Evolutionary conservation across 352 stramenopile species (phyloP).

Genomic region (Globisporangium iwayamae): DNA sequence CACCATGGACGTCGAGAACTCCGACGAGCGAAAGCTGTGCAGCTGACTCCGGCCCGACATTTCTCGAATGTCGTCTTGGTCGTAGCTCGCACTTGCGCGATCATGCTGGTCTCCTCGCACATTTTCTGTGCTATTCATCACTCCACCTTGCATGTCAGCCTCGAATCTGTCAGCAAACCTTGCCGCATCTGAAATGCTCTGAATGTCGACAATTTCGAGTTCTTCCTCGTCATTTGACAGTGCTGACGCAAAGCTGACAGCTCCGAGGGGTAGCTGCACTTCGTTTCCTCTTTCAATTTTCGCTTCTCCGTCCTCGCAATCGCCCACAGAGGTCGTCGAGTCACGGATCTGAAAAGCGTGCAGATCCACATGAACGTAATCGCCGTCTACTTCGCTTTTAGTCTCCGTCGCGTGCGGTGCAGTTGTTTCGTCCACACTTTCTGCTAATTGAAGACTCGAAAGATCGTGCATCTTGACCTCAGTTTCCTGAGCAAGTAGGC

Average conservation of each 20-base stretch:
- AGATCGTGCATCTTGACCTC: neutral
- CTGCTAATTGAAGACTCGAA: neutral
- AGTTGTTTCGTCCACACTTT: neutral
- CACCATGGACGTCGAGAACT: constrained; percentile 26
- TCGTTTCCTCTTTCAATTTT: neutral
- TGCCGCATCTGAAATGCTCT: neutral
- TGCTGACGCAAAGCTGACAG: neutral
- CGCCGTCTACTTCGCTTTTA: neutral
- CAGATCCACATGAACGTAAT: neutral
- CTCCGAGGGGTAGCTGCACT: neutral
- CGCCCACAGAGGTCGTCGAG: neutral
- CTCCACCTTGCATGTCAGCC: neutral
- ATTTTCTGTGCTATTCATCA: neutral
- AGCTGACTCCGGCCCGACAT: neutral
- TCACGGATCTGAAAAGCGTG: neutral
- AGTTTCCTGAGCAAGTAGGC: too few species aligned
- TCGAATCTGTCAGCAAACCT: neutral
- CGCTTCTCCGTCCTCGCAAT: neutral
- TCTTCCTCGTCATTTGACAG: neutral
- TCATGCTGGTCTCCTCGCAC: neutral
- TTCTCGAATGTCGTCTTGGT: neutral
- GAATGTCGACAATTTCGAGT: constrained; percentile 7
- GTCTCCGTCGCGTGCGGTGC: neutral
- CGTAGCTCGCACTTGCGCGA: neutral
- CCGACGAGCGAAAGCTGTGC: constrained; percentile 4